phyloP scores from a whole-genome alignment of 2,329 filamentous ascomycete genomes.

The Neophaeococcomyces mojaviensis region DNA sequence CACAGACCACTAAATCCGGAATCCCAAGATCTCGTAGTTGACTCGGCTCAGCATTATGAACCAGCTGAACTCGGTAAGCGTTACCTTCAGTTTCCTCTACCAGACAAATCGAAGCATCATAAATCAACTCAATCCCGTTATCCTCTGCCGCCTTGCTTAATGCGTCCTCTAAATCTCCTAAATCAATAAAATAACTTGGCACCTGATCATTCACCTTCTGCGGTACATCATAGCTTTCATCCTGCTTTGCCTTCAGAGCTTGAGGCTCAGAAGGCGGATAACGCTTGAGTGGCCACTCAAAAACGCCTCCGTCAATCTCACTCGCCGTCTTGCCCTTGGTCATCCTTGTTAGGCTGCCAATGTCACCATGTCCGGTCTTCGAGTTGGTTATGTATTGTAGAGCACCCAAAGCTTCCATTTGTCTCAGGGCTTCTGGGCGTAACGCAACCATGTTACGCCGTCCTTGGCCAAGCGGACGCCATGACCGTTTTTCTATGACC shows the following conservation, averaged over 20 bases:
- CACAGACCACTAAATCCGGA: background rate
- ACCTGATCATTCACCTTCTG: background rate
- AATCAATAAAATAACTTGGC: background rate
- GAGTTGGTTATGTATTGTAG: background rate
- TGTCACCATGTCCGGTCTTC: background rate
- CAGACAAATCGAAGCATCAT: background rate
- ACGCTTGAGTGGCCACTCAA: background rate
- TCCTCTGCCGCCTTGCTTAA: background rate
- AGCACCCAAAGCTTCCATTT: background rate
- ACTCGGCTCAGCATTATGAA: background rate
- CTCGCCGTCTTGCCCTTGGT: background rate
- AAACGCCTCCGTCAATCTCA: no score
- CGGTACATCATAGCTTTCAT: background rate
- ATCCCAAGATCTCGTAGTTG: background rate
- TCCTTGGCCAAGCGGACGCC: background rate
- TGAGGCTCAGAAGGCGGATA: background rate
- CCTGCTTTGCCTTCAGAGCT: background rate
- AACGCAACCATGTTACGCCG: background rate
- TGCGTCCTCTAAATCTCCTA: slow-evolving; percentile 1
- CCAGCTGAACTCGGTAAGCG: background rate
- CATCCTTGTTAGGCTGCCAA: background rate
- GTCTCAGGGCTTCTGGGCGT: background rate
- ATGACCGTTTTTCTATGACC: background rate
- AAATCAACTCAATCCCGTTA: background rate
- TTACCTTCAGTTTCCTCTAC: background rate